Evolutionary conservation across 1,284 basidiomycete genomes (phyloP).

Genomic region (Leccinum ponderosum): DNA sequence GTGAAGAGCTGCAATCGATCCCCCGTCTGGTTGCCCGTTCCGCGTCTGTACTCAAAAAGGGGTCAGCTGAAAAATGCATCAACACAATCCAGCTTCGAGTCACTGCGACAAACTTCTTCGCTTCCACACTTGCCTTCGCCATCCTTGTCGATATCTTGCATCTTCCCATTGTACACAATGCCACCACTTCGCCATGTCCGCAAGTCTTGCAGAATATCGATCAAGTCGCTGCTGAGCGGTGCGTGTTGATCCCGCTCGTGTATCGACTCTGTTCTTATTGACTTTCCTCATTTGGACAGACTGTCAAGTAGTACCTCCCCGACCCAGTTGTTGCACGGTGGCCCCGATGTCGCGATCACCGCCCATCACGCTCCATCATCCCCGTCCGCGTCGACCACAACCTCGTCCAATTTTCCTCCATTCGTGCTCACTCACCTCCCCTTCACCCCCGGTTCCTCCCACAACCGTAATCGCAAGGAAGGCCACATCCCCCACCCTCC

Average conservation of each 20-base stretch:
- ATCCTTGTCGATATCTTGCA: slow-evolving; percentile 1
- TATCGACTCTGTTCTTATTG: slow-evolving; percentile 28
- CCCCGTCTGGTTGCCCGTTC: slow-evolving; percentile 17
- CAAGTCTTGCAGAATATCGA: slow-evolving; percentile 40
- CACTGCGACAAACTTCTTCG: slow-evolving; percentile 7
- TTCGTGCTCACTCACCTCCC: slow-evolving; percentile 30
- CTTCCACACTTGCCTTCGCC: neutral
- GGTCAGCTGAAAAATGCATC: slow-evolving; percentile 14
- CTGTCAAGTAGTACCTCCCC: slow-evolving; percentile 14
- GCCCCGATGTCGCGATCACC: slow-evolving; percentile 10
- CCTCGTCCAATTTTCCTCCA: slow-evolving; percentile 15
- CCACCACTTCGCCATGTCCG: slow-evolving; percentile 36
- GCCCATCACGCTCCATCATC: slow-evolving; percentile 14
- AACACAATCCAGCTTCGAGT: slow-evolving; percentile 1
- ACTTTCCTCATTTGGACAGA: slow-evolving; percentile 34
- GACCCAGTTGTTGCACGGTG: slow-evolving; percentile 10
- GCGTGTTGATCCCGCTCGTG: slow-evolving; percentile 15
- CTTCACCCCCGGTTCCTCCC: slow-evolving; percentile 36
- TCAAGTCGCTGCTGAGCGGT: slow-evolving; percentile 35
- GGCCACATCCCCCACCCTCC: slow-evolving; percentile 72
- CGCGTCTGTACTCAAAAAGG: slow-evolving; percentile 39
- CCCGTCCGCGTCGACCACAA: slow-evolving; percentile 19
- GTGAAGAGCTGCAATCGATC: slow-evolving; percentile 29
- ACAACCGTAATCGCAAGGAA: slow-evolving; percentile 42
- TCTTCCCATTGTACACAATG: slow-evolving; percentile 26